Conservation (phyloP, 495 filamentous ascomycete genomes). For the Penicillium paxilli region DNA sequence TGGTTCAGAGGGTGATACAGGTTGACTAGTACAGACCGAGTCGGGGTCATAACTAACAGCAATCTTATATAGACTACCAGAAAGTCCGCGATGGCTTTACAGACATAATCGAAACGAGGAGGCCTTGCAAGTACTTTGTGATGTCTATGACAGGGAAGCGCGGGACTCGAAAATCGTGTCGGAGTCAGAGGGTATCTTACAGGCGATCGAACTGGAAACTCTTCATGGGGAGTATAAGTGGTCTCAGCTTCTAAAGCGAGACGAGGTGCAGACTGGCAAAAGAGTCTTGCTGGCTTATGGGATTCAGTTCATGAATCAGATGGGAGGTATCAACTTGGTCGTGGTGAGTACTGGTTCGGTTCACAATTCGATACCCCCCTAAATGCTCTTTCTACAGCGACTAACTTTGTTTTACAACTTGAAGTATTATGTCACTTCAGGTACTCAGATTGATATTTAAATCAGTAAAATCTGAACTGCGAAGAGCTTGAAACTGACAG, state of each 20-base stretch:
- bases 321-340: conserved; percentile 52
- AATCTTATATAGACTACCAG: conserved; percentile 31
- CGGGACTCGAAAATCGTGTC: conserved; percentile 31
- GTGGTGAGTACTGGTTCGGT: conserved; percentile 24
- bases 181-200: conserved; percentile 46
- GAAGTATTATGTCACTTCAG: conserved; percentile 52
- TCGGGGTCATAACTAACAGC: conserved; percentile 15
- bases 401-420: background rate
- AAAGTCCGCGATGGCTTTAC: conserved; percentile 48
- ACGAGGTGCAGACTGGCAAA: conserved; percentile 51
- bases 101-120: conserved; percentile 40
- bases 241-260: conserved; percentile 48
- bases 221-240: conserved; percentile 43
- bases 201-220: conserved; percentile 44
- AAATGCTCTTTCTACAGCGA: no score
- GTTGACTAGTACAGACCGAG: no score
- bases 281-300: conserved; percentile 52
- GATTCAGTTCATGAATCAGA: conserved; percentile 24
- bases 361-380: background rate
- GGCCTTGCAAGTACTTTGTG: conserved; percentile 49
- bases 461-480: background rate
- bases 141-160: conserved; percentile 41
- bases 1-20: background rate
- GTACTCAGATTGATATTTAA: background rate
- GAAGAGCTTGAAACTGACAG: background rate